phyloP scores from a whole-genome alignment of 441 rosid genomes.

The Brassica balearica region DNA sequence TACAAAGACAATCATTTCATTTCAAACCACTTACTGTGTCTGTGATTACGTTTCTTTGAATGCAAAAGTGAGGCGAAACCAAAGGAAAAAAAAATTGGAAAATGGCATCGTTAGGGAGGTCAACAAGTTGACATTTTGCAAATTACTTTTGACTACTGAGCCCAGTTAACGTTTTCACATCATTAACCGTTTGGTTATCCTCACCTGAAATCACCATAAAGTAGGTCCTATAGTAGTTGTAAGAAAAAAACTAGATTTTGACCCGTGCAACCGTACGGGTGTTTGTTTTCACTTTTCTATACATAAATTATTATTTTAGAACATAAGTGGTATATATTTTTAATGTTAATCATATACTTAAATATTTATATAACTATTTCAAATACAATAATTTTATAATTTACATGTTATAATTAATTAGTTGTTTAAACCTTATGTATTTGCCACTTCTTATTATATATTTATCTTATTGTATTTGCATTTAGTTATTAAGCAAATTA shows the following conservation, averaged over 20 bases:
- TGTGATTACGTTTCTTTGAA: neutral
- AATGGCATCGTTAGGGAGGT: slow-evolving; percentile 30
- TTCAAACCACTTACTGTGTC: neutral
- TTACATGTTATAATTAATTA: too few species aligned
- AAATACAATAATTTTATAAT: too few species aligned
- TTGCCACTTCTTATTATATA: too few species aligned
- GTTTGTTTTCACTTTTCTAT: too few species aligned
- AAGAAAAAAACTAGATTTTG: neutral
- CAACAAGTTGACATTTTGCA: slow-evolving; percentile 42
- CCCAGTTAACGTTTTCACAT: slow-evolving; percentile 38
- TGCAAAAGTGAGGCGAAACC: neutral
- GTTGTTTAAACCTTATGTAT: too few species aligned
- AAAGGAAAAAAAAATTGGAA: neutral
- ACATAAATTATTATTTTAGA: too few species aligned
- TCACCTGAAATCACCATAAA: slow-evolving; percentile 58
- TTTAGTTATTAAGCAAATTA: too few species aligned
- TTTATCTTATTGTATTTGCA: too few species aligned
- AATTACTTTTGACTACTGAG: slow-evolving; percentile 19
- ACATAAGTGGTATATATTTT: too few species aligned
- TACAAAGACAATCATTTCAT: neutral
- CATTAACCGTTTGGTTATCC: slow-evolving; percentile 35
- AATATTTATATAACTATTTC: too few species aligned
- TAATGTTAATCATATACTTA: too few species aligned
- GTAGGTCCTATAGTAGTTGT: slow-evolving; percentile 41
- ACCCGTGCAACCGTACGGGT: too few species aligned